Conservation (phyloP, 345 rosid species). For the Cardamine resedifolia region DNA sequence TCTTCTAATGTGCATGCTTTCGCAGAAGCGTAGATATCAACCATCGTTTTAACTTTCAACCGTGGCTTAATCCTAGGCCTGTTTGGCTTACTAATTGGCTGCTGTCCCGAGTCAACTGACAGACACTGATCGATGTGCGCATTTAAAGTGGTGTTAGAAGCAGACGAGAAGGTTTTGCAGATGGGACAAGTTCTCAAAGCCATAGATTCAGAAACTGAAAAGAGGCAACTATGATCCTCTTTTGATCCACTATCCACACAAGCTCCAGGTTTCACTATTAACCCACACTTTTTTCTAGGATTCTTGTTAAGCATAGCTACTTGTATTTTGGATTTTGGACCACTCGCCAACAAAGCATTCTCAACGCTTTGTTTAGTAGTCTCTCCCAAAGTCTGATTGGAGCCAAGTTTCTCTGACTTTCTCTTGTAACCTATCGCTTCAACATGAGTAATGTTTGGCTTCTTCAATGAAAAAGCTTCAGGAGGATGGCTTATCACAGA, state of each 20-base stretch:
- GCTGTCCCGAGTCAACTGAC: slow-evolving; percentile 60
- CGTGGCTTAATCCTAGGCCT: slow-evolving; percentile 72
- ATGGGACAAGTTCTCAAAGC: slow-evolving; percentile 85
- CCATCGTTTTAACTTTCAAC: slow-evolving; percentile 64
- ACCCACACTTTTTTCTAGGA: slow-evolving; percentile 62
- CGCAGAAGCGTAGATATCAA: slow-evolving; percentile 73
- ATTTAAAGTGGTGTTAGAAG: slow-evolving; percentile 96
- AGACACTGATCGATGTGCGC: slow-evolving; percentile 99
- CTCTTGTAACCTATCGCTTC: slow-evolving; percentile 7
- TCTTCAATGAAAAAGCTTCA: slow-evolving; percentile 31
- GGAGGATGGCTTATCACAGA: slow-evolving; percentile 45
- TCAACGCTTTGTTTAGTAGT: slow-evolving; percentile 34
- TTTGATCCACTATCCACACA: slow-evolving; percentile 44
- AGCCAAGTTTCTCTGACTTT: slow-evolving; percentile 17
- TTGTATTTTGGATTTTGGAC: slow-evolving; percentile 58
- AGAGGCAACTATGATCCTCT: slow-evolving; percentile 53
- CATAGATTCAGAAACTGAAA: slow-evolving; percentile 44
- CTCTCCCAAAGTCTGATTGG: slow-evolving; percentile 3
- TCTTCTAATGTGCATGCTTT: slow-evolving; percentile 46
- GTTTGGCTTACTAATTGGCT: slow-evolving; percentile 51
- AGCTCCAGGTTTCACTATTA: slow-evolving; percentile 66
- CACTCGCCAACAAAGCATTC: slow-evolving; percentile 49
- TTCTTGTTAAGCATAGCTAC: slow-evolving; percentile 40
- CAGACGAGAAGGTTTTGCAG: slow-evolving; percentile 93
- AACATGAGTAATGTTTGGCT: neutral